A percentile compares a stretch with the other conserved stretches of the same genome.
phyloP scores from a whole-genome alignment of 2,329 filamentous ascomycete genomes.

The Aspergillus niger region DNA sequence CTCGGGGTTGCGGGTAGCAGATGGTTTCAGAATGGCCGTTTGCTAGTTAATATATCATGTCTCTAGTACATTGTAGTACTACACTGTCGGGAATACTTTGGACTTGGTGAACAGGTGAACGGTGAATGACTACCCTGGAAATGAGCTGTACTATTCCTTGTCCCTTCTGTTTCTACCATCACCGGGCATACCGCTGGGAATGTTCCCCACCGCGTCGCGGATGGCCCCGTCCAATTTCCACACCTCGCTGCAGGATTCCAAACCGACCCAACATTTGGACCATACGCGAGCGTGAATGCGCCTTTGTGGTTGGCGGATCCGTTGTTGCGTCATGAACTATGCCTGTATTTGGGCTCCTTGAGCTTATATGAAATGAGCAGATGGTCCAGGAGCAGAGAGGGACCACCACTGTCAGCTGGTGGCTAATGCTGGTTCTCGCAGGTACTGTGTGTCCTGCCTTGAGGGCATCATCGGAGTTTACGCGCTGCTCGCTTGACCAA shows the following conservation, averaged over 20 bases:
- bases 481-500: background rate
- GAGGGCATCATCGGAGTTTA: no score
- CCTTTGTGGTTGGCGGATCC: background rate
- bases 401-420: background rate
- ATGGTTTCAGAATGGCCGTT: background rate
- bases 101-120: no score
- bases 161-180: no score
- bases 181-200: no score
- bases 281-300: background rate
- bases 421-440: background rate
- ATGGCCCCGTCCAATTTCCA: slow-evolving; percentile 3
- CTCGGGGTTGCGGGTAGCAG: background rate
- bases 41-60: background rate
- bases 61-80: no score
- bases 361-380: background rate
- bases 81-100: no score
- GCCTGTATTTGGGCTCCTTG: background rate
- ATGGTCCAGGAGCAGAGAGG: background rate
- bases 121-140: no score
- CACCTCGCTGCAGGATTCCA: background rate
- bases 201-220: background rate
- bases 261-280: background rate
- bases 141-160: no score
- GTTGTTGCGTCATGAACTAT: background rate
- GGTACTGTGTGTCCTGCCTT: no score